Conservation (phyloP, 208 protist species). For the Phytomonas sp. region DNA sequence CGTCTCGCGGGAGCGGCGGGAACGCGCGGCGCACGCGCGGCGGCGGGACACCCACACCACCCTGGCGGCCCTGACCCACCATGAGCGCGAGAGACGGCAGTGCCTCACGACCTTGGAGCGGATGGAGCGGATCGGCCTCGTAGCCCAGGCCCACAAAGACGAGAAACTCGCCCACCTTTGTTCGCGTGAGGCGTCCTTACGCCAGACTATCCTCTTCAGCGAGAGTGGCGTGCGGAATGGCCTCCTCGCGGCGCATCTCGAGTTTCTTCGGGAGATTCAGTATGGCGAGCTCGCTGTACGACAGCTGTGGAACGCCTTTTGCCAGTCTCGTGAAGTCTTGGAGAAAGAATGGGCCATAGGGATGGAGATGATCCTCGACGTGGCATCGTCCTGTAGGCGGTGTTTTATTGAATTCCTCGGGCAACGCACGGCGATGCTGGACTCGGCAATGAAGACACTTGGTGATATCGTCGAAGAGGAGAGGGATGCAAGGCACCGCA, state of each 20-base stretch:
- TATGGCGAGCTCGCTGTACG: background rate
- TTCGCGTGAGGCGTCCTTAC: background rate
- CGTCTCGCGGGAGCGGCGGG: constrained; percentile 34
- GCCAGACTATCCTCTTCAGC: background rate
- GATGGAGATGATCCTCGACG: background rate
- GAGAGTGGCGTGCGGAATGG: background rate
- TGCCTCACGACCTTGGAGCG: constrained; percentile 19
- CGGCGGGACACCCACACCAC: constrained; percentile 16
- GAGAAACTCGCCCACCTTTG: background rate
- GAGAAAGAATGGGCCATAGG: background rate
- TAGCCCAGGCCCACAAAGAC: background rate
- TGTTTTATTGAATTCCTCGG: background rate
- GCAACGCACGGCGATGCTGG: background rate
- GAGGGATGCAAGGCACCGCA: background rate
- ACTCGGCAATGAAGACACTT: background rate
- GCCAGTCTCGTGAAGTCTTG: background rate
- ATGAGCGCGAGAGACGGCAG: constrained; percentile 5
- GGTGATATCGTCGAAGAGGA: background rate
- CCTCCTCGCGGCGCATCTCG: background rate
- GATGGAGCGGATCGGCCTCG: constrained; percentile 9
- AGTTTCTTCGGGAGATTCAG: background rate
- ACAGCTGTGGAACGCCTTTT: background rate
- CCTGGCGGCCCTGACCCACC: constrained; percentile 11
- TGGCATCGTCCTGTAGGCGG: background rate
- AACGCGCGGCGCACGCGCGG: constrained; percentile 15